These are phyloP conservation scores for Miamiensis avidus DNA, from an alignment of 169 alveolate species.

Conservation along the genomic window DNA sequence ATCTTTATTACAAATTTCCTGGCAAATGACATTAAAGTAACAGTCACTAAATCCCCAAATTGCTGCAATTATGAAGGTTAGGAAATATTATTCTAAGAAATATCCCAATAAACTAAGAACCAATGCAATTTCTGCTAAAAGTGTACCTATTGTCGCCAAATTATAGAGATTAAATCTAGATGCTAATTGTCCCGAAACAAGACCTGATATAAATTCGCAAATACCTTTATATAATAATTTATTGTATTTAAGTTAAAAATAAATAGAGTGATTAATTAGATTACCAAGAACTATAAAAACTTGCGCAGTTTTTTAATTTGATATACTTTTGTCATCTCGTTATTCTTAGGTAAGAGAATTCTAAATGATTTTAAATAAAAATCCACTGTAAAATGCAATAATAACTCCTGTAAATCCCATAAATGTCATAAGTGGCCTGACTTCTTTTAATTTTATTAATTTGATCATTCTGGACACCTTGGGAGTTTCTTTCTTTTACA, in stretches of 20 bases:
- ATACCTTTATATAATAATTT: neutral
- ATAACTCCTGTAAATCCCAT: slow-evolving; percentile 23
- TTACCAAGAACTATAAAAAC: neutral
- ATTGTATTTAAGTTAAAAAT: neutral
- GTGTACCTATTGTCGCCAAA: neutral
- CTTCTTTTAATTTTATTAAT: neutral
- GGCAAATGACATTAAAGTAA: neutral
- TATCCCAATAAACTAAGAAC: neutral
- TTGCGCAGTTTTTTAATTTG: neutral
- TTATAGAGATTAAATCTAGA: neutral
- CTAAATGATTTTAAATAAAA: slow-evolving; percentile 3
- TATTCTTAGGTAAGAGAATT: neutral
- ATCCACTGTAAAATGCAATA: slow-evolving; percentile 25
- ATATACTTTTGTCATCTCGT: neutral
- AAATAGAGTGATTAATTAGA: neutral
- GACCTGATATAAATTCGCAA: neutral
- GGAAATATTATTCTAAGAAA: neutral
- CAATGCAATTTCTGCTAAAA: neutral
- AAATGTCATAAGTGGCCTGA: neutral
- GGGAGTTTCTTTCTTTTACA: neutral
- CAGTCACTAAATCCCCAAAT: neutral
- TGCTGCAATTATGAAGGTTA: neutral
- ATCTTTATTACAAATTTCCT: neutral
- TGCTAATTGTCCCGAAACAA: neutral
- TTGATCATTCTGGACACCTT: neutral